Evolutionary conservation across 177 flowering plant genomes (phyloP).

Genomic region (Tripterygium wilfordii): DNA sequence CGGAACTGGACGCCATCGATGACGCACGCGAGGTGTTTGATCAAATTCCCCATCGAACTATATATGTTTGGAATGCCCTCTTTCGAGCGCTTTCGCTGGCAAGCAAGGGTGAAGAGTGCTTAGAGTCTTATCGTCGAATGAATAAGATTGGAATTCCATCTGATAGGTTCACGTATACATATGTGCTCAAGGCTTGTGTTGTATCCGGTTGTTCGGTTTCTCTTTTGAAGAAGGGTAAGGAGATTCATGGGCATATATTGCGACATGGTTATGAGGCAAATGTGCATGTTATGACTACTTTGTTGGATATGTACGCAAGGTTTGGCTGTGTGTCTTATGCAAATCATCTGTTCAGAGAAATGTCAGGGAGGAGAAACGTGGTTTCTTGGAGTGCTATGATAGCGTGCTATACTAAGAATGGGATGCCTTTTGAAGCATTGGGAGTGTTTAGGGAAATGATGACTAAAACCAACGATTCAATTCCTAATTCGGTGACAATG

Average conservation of each 20-base stretch:
- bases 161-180: conserved; percentile 78
- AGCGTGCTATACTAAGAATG: conserved; percentile 69
- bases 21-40: conserved; percentile 69
- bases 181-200: conserved; percentile 74
- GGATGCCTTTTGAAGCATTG: conserved; percentile 58
- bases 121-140: conserved; percentile 48
- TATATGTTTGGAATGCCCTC: conserved; percentile 65
- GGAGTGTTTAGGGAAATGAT: conserved; percentile 58
- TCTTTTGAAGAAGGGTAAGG: conserved; percentile 43
- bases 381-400: conserved; percentile 94
- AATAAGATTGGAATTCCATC: conserved; percentile 31
- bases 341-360: conserved; percentile 38
- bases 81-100: conserved; percentile 57
- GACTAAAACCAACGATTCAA: conserved; percentile 23
- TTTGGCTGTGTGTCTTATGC: conserved; percentile 58
- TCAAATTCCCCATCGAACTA: conserved; percentile 39
- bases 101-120: conserved; percentile 51
- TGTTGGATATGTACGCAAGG: conserved; percentile 74
- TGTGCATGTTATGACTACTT: conserved; percentile 69
- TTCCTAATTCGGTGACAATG: conserved; percentile 80
- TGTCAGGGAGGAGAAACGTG: conserved; percentile 55
- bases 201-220: conserved; percentile 25
- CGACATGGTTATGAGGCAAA: conserved; percentile 47
- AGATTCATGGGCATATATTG: conserved; percentile 58
- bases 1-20: conserved; percentile 37